Base-by-base conservation (phyloP, 805 yeast genomes). In the Ogataea methylovora region DNA sequence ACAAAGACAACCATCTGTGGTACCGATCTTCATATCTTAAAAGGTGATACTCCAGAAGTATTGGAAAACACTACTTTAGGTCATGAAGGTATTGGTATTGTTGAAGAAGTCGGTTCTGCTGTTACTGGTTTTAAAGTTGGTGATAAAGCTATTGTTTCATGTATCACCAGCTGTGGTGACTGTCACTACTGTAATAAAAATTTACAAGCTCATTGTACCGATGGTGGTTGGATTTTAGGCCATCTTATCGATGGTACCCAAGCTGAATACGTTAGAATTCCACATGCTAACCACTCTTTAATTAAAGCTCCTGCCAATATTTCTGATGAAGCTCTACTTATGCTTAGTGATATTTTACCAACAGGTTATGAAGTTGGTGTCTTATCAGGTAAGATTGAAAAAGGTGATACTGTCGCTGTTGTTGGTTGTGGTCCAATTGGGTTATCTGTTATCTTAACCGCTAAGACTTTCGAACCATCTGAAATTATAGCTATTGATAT, bases 371-470 rank as follows among this genome's bases (percentile, higher is more conserved):
- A 76, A 41, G 76, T 77, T 37, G 83, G 83, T 40, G 79, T 78
- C 5, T 60, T 77, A 24, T 64, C 71, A n/a, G 71, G 73, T 27
- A 62, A 65, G 34, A 61, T 76, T 35, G 55, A 61, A 29, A 61
- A 69, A 42, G 79, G 76, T 40, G 84, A 77, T 44, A 43, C 61
- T 21, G 81, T 77, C 20, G 80, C 77, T 16, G 75, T 77, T 38
- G 76, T 76, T 33, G 84, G 84, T 31, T 68, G 77, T 25, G 84
- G 84, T 2, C 81, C 84, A 5, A 78, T 77, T 33, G 84, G 84
- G 23, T 58, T 76, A 33, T 69, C 79, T 33, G 75, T 79, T n/a
- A 68, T 79, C 32, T 56, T 74, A 24, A 71, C 72, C 9, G 71
- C 79, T 12, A 65, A 67, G 42, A 55, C 69, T 9, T 65, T 63